Conservation (phyloP, 2,329 filamentous ascomycete species). For the Bipolaris sorokiniana region DNA sequence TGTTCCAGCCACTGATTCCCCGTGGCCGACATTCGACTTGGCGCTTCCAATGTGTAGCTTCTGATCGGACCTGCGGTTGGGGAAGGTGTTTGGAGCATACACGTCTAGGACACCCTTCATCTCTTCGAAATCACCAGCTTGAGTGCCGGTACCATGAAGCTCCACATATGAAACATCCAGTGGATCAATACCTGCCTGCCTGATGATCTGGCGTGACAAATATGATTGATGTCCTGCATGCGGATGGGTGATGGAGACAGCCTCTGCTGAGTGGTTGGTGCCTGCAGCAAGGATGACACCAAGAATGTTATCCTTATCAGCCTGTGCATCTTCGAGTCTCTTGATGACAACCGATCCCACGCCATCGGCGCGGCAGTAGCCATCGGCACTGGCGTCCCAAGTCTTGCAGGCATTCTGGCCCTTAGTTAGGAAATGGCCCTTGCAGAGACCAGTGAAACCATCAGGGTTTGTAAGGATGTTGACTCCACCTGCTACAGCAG, state of each 20-base stretch:
- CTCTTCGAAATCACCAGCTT: conserved; percentile 33
- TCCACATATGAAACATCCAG: conserved; percentile 36
- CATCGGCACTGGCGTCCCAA: conserved; percentile 40
- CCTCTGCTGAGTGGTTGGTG: conserved; percentile 45
- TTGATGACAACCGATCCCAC: conserved; percentile 43
- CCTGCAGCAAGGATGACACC: conserved; percentile 41
- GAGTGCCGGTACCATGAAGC: conserved; percentile 40
- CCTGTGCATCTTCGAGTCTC: conserved; percentile 40
- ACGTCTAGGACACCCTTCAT: conserved; percentile 23
- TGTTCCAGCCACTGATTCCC: conserved; percentile 43
- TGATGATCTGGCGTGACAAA: conserved; percentile 27
- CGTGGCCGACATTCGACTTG: conserved; percentile 48
- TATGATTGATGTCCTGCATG: conserved; percentile 30
- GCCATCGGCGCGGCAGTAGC: conserved; percentile 44
- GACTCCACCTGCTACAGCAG: conserved; percentile 33
- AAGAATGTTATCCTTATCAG: conserved; percentile 41
- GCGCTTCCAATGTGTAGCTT: conserved; percentile 35
- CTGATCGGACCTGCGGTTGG: conserved; percentile 7
- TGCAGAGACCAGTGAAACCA: conserved; percentile 31
- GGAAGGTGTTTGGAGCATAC: conserved; percentile 15
- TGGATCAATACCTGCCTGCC: conserved; percentile 48
- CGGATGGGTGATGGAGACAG: conserved; percentile 40
- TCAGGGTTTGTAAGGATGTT: conserved; percentile 42
- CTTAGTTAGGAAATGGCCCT: conserved; percentile 32
- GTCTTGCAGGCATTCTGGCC: conserved; percentile 39